Evolutionary conservation across 2,329 filamentous ascomycete species (phyloP).

Genomic region (Aureobasidium sp.): DNA sequence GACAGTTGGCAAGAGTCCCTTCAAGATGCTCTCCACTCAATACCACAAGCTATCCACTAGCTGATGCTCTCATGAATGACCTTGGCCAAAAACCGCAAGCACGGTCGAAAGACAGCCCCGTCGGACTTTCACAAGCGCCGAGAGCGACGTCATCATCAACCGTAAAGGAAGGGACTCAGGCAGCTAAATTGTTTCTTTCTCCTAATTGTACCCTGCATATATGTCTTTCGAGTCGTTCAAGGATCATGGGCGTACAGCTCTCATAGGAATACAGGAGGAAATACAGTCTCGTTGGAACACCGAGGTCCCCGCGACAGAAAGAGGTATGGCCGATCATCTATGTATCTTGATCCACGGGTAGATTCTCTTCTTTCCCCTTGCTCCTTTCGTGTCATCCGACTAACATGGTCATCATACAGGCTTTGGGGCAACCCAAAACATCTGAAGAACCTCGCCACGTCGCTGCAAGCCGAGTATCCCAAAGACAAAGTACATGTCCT

Average conservation of each 20-base stretch:
- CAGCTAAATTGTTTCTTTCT: not conserved
- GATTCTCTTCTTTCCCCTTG: constrained; percentile 22
- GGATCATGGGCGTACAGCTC: constrained; percentile 6
- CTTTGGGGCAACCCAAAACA: constrained; percentile 76
- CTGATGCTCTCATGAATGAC: not conserved
- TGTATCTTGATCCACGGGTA: constrained; percentile 72
- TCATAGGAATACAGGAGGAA: not conserved
- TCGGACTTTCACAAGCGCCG: not conserved
- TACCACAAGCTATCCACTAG: not conserved
- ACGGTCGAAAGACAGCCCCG: not conserved
- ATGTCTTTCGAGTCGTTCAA: not conserved
- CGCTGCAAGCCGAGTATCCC: constrained; percentile 54
- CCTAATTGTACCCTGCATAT: not conserved
- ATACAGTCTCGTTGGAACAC: not conserved
- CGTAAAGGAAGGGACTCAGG: not conserved
- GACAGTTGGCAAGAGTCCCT: not conserved
- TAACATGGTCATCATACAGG: constrained; percentile 32
- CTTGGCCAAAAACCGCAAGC: not conserved
- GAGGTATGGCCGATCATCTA: constrained; percentile 55
- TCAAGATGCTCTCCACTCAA: not conserved
- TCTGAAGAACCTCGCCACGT: constrained; percentile 60
- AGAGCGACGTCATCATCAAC: constrained; percentile 6
- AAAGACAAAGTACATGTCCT: constrained; percentile 63
- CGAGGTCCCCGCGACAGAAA: not conserved
- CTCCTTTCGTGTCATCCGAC: not conserved